Evolutionary conservation across 139 green algal genomes (phyloP), one percentile per base, ranked within the genome.

Genomic region (Zygnema circumcarinatum): DNA sequence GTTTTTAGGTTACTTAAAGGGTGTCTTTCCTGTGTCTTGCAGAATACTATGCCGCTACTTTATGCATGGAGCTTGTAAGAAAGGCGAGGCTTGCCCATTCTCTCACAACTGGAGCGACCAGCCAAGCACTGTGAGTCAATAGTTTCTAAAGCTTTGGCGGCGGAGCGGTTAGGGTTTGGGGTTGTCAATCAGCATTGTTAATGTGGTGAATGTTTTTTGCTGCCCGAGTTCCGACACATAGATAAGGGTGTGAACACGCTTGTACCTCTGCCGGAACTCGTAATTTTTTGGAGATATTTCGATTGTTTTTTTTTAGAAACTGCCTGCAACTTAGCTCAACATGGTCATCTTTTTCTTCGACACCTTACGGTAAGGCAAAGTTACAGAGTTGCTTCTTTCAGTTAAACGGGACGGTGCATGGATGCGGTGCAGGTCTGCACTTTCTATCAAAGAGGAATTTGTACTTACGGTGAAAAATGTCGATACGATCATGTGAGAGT

Each of bases 401-500:
- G 33, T 21, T 78, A 32, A 20, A 76, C 0, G 21, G n/a, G 29
- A 2, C 41, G 39, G 36, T 78, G 1, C 29, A 20, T 36, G 33
- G 47, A 42, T 32, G 31, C 39, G 1, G n/a, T 29, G 40, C 81
- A 85, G 79, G 81, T 87, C 11, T 81, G 81, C 67, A 82, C 33
- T 2, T 87, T 87, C 67, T 87, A 87, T 41, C 81, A 54, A 72
- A 39, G 67, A 29, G 81, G 81, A 29, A 21, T 38, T 16, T 88
- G 82, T 72, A 56, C 67, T 25, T 88, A 68, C n/a, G 82, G 82
- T 0, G 38, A 67, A n/a, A 31, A 41, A 38, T 88, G 82, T 35
- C 82, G 82, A 2, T 88, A 88, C 82, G 82, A 88, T 33, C 82
- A 88, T 39, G 80, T 86, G 31, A 84, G 74, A 35, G n/a, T n/a